Base-by-base conservation (phyloP, 768 basidiomycete genomes). In the Calvatia gigantea region DNA sequence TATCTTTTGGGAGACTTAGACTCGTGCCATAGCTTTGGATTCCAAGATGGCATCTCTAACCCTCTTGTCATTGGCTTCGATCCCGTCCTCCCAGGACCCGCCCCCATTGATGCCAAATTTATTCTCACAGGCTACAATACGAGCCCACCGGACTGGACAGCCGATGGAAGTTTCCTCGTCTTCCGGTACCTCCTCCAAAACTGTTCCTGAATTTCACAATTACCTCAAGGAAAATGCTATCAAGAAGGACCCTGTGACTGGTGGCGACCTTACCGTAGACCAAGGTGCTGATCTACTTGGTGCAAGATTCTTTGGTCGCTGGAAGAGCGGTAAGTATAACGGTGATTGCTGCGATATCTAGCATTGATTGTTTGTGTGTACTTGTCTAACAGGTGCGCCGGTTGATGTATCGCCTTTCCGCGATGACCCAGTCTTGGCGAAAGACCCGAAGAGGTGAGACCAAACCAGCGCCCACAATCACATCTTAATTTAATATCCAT, bases 261-360 rank as follows among this genome's bases (percentile, higher is more conserved):
- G 66, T 1, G 58, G 58, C 1, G 57, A 51, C 8, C 61, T 80
- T 44, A 69, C 69, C 1, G 56, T 57, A 6, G 60, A 72, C 47
- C 65, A 79, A 56, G 78, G 80, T n/a, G 73, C 73, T 38, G 79
- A 76, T n/a, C 70, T 81, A n/a, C 69, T 78, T 15, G 80, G 80
- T 37, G 81, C 81, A 15, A 71, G 81, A 48, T 67, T 82, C 58
- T 69, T 82, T 25, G 82, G 82, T 12, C 69, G 82, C 17, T 82
- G 80, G 80, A 80, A 79, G 73, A 79, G 77, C 43, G 78, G 79
- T 76, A 62, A 38, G 73, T 62, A 29, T 15, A 25, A 46, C 33
- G 3, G 32, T 11, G 27, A 19, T 28, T 15, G n/a, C 15, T 3
- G 35, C 11, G 46, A 32, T 33, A 15, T 23, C 38, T 14, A 37